Percentiles rank a stretch among this genome's conserved stretches.
Conservation (phyloP, 805 yeast species). For the Candida ulmi region DNA sequence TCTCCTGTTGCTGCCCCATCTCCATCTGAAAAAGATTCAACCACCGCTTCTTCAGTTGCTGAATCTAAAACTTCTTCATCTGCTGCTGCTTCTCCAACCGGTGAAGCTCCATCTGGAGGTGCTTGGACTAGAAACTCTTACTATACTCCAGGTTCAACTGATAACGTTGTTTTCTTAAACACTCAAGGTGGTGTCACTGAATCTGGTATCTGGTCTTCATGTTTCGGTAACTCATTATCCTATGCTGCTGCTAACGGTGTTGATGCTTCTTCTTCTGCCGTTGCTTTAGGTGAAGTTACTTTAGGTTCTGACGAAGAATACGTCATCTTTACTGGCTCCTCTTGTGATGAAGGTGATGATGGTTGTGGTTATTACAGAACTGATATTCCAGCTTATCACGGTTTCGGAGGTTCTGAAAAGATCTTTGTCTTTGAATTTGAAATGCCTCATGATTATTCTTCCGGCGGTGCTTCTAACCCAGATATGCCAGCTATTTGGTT, state of each 20-base stretch:
- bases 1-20: too few relatives aligned
- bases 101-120: slow-evolving; percentile 30
- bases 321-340: slow-evolving; percentile 71
- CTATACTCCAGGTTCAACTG: slow-evolving; percentile 66
- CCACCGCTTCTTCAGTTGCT: slow-evolving; percentile 2
- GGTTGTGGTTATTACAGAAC: slow-evolving; percentile 84
- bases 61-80: slow-evolving; percentile 23
- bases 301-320: slow-evolving; percentile 72
- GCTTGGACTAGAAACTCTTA: slow-evolving; percentile 74
- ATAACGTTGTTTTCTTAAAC: slow-evolving; percentile 79
- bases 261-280: slow-evolving; percentile 63
- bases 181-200: slow-evolving; percentile 75
- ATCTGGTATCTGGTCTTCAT: slow-evolving; percentile 82
- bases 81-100: slow-evolving; percentile 26
- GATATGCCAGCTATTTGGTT: slow-evolving; percentile 99
- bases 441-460: slow-evolving; percentile 68
- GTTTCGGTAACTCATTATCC: slow-evolving; percentile 91
- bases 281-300: slow-evolving; percentile 62
- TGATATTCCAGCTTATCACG: slow-evolving; percentile 90
- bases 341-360: slow-evolving; percentile 42
- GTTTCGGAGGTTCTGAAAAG: slow-evolving; percentile 80
- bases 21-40: too few relatives aligned
- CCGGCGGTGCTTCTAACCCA: slow-evolving; percentile 50
- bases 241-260: slow-evolving; percentile 76
- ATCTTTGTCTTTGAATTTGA: slow-evolving; percentile 88